Evolutionary conservation across 2,329 filamentous ascomycete genomes (phyloP), one percentile per base, ranked within the genome.

Genomic region (Cordyceps militaris): DNA sequence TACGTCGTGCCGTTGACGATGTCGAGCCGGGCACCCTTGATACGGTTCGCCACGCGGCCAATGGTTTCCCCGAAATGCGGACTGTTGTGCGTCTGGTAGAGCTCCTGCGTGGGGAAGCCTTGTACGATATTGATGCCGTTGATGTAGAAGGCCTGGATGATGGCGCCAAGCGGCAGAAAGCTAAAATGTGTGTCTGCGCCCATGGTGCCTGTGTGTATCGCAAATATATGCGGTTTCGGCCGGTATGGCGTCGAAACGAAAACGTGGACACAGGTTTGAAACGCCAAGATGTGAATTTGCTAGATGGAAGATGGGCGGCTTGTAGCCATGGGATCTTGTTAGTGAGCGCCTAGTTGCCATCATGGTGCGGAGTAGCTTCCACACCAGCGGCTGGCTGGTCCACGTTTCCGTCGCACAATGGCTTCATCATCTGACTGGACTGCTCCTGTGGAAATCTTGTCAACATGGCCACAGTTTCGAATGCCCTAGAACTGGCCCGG

Each of bases 11-110:
- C 77, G 71, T 96, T 96, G 65, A 97, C 74, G 53, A 78, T 79
- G 63, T 85, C 74, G 69, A 97, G 85, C 63, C 83, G 79, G 26
- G 86, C 91, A 66, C 80, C 77, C 58, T 83, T 82, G 69, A 96
- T 84, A 58, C 93, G 87, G 76, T 97, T 97, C 61, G 91, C 84
- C 21, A 86, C 77, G 56, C 85, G 89, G 57, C 94, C 94, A 70
- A 97, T 96, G 46, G 91, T 97, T 71, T 93, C 92, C 62, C 94
- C 93, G 69, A 96, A 97, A 77, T 85, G 92, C 1, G 89, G 85
- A 11, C 73, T 76, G 74, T 94, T 93, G 77, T 92, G 76, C 64
- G 83, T 74, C 63, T 81, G 81, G 75, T 97, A 97, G 60, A 86
- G 82, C 46, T 88, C 83, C 55, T 88, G 82, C 14, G 80, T 85